Conservation (phyloP, 345 rosid species). For the Dovyalis caffra region DNA sequence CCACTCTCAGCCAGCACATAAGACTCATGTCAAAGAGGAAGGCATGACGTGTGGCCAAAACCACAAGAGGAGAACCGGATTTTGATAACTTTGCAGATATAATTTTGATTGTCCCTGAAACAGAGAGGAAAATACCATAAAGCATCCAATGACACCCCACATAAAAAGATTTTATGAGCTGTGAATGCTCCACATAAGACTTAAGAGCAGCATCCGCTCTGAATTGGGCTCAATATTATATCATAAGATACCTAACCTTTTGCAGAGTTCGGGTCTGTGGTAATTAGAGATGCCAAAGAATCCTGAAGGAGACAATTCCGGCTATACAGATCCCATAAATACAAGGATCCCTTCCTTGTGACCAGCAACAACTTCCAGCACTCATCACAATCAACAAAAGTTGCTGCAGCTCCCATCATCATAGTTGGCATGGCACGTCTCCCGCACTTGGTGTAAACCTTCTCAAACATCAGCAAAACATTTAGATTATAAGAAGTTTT, state of each 20-base stretch:
- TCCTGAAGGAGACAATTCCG: conserved; percentile 73
- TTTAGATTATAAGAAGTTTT: neutral
- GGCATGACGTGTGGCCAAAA: conserved; percentile 91
- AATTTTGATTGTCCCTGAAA: conserved; percentile 78
- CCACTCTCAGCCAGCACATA: conserved; percentile 96
- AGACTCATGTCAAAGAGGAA: conserved; percentile 86
- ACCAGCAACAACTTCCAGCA: conserved; percentile 86
- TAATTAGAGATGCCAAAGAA: conserved; percentile 72
- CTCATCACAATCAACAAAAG: conserved; percentile 89
- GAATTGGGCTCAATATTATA: neutral
- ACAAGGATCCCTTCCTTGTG: conserved; percentile 80
- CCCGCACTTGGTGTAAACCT: conserved; percentile 95
- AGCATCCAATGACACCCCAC: neutral
- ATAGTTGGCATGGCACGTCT: conserved; percentile 93
- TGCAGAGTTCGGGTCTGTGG: conserved; percentile 53
- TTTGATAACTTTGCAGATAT: conserved; percentile 91
- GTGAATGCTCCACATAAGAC: neutral
- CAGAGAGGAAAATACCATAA: neutral
- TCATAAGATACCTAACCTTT: conserved; percentile 39
- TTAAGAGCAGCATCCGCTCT: neutral
- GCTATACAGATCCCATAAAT: conserved; percentile 83
- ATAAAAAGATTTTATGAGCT: neutral
- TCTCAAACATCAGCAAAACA: conserved; percentile 21
- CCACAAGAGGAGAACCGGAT: conserved; percentile 93
- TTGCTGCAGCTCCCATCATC: conserved; percentile 96